Evolutionary conservation across 495 filamentous ascomycete species (phyloP).

Genomic region (Xanthoparmelia taractica): DNA sequence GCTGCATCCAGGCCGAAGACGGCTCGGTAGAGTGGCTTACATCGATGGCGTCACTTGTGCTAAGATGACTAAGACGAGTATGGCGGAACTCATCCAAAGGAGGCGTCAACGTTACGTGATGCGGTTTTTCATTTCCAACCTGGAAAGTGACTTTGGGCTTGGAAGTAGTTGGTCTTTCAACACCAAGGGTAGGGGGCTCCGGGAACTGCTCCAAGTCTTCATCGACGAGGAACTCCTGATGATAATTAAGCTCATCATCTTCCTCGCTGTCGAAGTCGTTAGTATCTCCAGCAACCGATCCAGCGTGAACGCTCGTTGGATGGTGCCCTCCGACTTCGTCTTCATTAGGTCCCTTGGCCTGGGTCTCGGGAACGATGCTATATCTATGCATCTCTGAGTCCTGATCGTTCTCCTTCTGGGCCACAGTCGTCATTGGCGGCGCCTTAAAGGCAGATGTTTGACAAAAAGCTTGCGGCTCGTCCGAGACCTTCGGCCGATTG

Average conservation of each 20-base stretch:
- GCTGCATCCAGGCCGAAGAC: conserved; percentile 2
- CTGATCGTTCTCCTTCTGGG: not conserved
- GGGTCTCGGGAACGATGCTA: conserved; percentile 7
- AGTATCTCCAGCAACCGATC: not conserved
- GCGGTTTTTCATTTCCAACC: not conserved
- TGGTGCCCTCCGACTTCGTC: not conserved
- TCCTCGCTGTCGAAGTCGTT: conserved; percentile 13
- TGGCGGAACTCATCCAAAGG: not conserved
- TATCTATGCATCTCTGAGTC: not conserved
- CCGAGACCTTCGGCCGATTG: not conserved
- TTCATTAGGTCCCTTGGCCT: not conserved
- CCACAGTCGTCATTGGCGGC: not conserved
- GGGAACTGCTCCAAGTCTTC: conserved; percentile 3
- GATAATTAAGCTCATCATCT: conserved; percentile 12
- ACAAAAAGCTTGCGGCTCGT: not conserved
- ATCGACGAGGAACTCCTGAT: conserved; percentile 10
- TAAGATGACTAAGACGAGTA: not conserved
- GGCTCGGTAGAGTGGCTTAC: conserved; percentile 8
- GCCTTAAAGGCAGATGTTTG: not conserved
- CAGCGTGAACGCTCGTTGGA: not conserved
- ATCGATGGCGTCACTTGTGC: conserved; percentile 12
- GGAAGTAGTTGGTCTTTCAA: not conserved
- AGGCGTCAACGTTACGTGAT: not conserved
- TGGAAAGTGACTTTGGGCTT: conserved; percentile 2
- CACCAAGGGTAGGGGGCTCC: not conserved